phyloP scores from a whole-genome alignment of 768 basidiomycete genomes.

The Suillus subaureus region DNA sequence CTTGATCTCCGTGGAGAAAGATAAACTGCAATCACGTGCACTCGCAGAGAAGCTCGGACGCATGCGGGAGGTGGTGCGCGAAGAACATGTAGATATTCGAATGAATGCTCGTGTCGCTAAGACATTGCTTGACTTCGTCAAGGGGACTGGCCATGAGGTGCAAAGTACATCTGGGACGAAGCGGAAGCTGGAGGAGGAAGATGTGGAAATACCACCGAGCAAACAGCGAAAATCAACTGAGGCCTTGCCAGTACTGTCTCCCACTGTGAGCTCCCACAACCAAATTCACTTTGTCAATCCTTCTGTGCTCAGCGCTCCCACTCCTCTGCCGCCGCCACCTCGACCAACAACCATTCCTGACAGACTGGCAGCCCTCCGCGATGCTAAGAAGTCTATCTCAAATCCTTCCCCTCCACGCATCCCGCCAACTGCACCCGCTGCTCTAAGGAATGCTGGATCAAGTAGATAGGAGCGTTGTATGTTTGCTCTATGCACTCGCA shows the following conservation, averaged over 20 bases:
- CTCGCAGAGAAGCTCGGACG: conserved; percentile 46
- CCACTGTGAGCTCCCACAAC: neutral
- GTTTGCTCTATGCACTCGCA: neutral
- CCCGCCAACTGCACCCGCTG: conserved; percentile 9
- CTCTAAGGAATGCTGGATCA: conserved; percentile 11
- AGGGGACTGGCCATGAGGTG: conserved; percentile 22
- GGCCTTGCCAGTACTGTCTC: neutral
- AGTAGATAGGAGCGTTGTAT: conserved; percentile 2
- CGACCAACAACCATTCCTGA: conserved; percentile 24
- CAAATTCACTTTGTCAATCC: neutral
- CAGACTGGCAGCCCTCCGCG: conserved; percentile 15
- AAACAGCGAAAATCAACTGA: conserved; percentile 15
- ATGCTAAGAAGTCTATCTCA: conserved; percentile 19
- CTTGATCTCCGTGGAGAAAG: conserved; percentile 54
- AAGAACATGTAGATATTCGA: conserved; percentile 62
- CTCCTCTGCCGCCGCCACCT: conserved; percentile 4
- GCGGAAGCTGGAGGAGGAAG: conserved; percentile 31
- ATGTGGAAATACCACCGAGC: neutral
- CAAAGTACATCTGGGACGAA: conserved; percentile 10
- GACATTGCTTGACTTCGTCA: conserved; percentile 57
- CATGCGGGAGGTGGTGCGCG: conserved; percentile 60
- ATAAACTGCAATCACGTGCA: conserved; percentile 37
- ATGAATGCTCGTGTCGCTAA: conserved; percentile 61
- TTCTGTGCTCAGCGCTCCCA: neutral
- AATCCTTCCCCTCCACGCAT: conserved; percentile 12